Percentiles rank a stretch among this genome's conserved stretches.
phyloP scores from a whole-genome alignment of 805 yeast genomes.

The Saccharomycopsis fibuligera region DNA sequence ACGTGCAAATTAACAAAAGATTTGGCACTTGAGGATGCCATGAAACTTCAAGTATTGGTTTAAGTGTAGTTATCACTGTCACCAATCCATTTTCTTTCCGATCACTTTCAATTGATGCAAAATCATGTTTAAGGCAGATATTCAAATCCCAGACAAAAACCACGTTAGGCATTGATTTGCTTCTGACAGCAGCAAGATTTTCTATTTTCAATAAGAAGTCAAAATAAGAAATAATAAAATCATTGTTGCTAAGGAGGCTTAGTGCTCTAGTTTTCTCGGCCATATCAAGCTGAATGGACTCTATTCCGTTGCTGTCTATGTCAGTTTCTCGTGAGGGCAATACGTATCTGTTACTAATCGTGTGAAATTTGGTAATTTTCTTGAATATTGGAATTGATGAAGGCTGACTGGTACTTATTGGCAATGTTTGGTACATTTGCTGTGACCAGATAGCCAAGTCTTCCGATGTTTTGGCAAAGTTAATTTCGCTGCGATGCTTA shows the following conservation, averaged over 20 bases:
- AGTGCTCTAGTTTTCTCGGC: background rate
- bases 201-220: background rate
- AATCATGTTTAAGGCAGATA: too few relatives aligned
- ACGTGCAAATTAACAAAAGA: conserved; percentile 9
- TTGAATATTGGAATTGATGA: too few relatives aligned
- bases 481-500: background rate
- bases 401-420: too few relatives aligned
- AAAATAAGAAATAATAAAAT: conserved; percentile 2
- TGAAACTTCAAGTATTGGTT: background rate
- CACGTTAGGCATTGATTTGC: background rate
- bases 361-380: too few relatives aligned
- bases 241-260: background rate
- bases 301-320: background rate
- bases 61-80: background rate
- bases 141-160: conserved; percentile 11
- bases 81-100: background rate
- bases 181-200: conserved; percentile 3
- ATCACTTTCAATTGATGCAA: background rate
- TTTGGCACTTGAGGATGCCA: conserved; percentile 15
- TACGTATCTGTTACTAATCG: too few relatives aligned
- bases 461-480: too few relatives aligned
- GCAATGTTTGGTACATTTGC: too few relatives aligned
- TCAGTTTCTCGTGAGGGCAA: too few relatives aligned
- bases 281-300: background rate
- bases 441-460: too few relatives aligned